These are phyloP conservation scores for Rhipidocladum racemiflorum DNA, from an alignment of 176 grass and related monocot species.

Conservation along the genomic window DNA sequence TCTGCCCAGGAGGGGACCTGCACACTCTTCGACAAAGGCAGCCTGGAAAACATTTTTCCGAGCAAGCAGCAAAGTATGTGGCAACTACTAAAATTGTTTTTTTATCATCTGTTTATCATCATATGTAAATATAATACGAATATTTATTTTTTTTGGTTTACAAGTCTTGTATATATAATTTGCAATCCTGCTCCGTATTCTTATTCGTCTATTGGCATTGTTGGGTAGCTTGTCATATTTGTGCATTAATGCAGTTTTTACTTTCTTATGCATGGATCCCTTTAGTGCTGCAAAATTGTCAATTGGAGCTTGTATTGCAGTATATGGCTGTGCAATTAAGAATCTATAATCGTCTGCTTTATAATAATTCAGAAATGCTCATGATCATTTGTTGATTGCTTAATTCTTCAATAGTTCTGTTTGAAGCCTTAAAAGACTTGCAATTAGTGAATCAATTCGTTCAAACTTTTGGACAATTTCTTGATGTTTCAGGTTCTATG, in stretches of 20 bases:
- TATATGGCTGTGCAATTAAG: not conserved
- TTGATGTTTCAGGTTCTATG: conserved; percentile 61
- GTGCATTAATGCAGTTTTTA: not conserved
- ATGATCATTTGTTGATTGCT: conserved; percentile 12
- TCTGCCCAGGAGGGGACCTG: conserved; percentile 74
- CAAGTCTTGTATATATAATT: not conserved
- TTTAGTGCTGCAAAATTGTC: not conserved
- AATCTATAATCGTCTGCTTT: not conserved
- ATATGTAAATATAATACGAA: not conserved
- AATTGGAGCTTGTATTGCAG: not conserved
- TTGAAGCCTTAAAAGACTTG: not conserved
- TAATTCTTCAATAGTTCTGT: not conserved
- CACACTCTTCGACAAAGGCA: conserved; percentile 76
- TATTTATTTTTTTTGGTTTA: not conserved
- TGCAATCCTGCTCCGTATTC: not conserved
- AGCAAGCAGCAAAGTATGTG: conserved; percentile 80
- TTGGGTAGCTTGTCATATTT: not conserved
- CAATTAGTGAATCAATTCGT: not conserved
- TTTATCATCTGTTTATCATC: not conserved
- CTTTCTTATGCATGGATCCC: not conserved
- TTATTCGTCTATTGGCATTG: not conserved
- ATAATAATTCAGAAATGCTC: not conserved
- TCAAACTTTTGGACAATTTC: not conserved
- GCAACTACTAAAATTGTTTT: not conserved
- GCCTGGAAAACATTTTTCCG: conserved; percentile 64